Evolutionary conservation across 106 monocot genomes (phyloP), one percentile per base, ranked within the genome.

Genomic region (Apostasia shenzhenica): DNA sequence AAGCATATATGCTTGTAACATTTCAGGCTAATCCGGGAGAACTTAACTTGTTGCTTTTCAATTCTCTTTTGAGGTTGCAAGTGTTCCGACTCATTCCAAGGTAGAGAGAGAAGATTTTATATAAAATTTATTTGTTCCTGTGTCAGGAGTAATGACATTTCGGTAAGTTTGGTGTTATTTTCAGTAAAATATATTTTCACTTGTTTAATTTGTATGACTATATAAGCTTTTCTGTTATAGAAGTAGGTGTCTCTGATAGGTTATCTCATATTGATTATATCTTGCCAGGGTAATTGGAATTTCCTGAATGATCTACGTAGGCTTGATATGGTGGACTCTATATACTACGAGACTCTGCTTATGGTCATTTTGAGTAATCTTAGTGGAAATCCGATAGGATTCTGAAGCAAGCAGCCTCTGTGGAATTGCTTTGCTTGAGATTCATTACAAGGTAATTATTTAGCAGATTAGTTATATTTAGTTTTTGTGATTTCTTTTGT

Each of bases 31-130:
- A n/a, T n/a, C n/a, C n/a, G n/a, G n/a, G n/a, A n/a, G n/a, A n/a
- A n/a, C n/a, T n/a, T n/a, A n/a, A n/a, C n/a, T n/a, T n/a, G n/a
- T n/a, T n/a, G n/a, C n/a, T n/a, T n/a, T n/a, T n/a, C n/a, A n/a
- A n/a, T n/a, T n/a, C n/a, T n/a, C n/a, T n/a, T n/a, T n/a, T n/a
- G n/a, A 99, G 97, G 92, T 99, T 76, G 99, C 99, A 47, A 99
- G 99, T 90, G 99, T 99, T 69, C n/a, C n/a, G 99, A 99, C 72
- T 99, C 99, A 48, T 99, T 99, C 69, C 99, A 99, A 67, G 99
- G 99, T 49, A 90, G 99, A 59, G 99, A 99, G 69, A 99, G n/a
- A 99, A 73, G 99, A 99, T 78, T 99, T 90, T 74, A 93, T n/a
- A n/a, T n/a, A n/a, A n/a, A n/a, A n/a, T n/a, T 99, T 50, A 93